Evolutionary conservation across 192 early-diverging fungal genomes (phyloP), one percentile per base, ranked within the genome.

Genomic region (Podila epigama): DNA sequence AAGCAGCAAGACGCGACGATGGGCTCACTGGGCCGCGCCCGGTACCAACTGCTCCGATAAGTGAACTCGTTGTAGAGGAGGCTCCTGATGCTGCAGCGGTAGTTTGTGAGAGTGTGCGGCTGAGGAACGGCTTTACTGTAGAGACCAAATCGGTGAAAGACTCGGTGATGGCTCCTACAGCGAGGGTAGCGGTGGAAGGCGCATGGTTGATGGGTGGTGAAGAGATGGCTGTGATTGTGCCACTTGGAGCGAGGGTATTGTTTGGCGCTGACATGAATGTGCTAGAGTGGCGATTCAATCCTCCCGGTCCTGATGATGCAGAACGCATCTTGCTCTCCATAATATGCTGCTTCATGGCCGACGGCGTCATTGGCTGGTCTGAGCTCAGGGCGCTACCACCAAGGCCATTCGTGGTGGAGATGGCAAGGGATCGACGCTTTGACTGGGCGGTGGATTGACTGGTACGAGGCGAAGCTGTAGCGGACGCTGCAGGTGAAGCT

Each of bases 321-420:
- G 73, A 50, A 18, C 73, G 73, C 41, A 37, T 22, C 56, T 62
- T 75, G 41, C 16, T 63, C 32, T 75, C 71, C 4, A 75, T 31
- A 6, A 67, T 62, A 15, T 75, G 65, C 34, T 67, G 63, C 51
- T 66, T 73, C 70, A 73, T 42, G 1, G 63, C 58, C 2, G 70
- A 66, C 13, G 71, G 56, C 9, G 60, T 67, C 60, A 75, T 34
- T 22, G 70, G 40, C 36, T 65, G 63, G 13, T 75, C 71, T 9
- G 59, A 62, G 8, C 35, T 39, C 35, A 53, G 52, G 51, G 0
- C 18, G 29, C 51, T 48, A 3, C 16, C 34, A 6, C 20, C 56
- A 39, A 55, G 53, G 18, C 27, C 53, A 27, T 55, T 28, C 4
- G 55, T 10, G 0, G 65, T 62, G 0, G 60, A 54, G 15, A 67